Base-by-base conservation (phyloP, 129 eudicot species). In the Glebionis coronaria region DNA sequence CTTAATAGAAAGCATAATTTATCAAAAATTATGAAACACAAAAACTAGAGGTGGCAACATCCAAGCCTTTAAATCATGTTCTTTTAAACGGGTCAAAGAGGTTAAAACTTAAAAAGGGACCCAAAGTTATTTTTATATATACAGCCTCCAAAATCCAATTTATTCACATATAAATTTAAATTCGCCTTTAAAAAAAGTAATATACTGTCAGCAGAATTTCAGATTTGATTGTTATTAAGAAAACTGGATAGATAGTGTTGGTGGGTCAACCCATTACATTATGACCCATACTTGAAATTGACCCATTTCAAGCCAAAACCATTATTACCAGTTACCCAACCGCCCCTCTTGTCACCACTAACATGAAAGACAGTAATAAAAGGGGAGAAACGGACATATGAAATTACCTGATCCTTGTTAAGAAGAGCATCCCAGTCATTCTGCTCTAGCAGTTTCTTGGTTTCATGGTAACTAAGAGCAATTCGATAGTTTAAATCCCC, bases 401-500 rank as follows among this genome's bases (percentile, higher is more conserved):
- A 6, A 44, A 65, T 20, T 80, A 86, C 92, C 92, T 86, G 92
- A 76, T 86, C 92, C 52, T 86, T 86, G 56, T 56, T 70, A 27
- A 86, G 88, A 55, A 86, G 84, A 56, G 83, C 76, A 63, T 82
- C 88, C 92, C 92, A 86, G 31, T 82, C 73, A 64, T 79, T 82
- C 29, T 72, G 77, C 69, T 82, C 81, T 56, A 86, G 35, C 55
- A 80, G 73, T 79, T 82, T 82, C 64, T 81, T 71, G 64, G 92
- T 78, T 59, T 82, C 88, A 54, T 80, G 31, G 71, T 86, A 81
- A 65, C 80, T 75, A 79, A 82, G 76, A 71, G 92, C 81, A 53
- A 86, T 82, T 45, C 92, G 78, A 69, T 86, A 86, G 76, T 86
- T 86, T 44, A 86, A 73, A 75, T 86, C 88, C 44, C 92, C 92